Conservation (phyloP, 2,329 filamentous ascomycete species). For the Pseudocercospora cruenta region DNA sequence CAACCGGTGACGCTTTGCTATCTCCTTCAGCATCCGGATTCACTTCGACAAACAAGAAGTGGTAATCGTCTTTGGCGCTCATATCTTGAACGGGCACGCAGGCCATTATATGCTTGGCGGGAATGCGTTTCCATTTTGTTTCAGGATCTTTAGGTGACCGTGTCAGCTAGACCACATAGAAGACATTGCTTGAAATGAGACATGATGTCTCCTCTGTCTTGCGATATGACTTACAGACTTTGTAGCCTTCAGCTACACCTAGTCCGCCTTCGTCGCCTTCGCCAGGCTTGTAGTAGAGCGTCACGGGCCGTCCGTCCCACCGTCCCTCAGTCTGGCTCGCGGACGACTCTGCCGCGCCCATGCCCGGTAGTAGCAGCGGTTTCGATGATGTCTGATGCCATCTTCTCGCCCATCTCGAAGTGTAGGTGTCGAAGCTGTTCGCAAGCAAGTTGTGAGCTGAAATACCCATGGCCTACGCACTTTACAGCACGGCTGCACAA, state of each 20-base stretch:
- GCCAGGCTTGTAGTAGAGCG: conserved; percentile 31
- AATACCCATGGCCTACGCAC: background rate
- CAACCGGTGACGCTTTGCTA: conserved; percentile 22
- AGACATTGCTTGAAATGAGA: background rate
- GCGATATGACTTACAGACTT: conserved; percentile 24
- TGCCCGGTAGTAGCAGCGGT: background rate
- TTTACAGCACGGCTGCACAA: background rate
- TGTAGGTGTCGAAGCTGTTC: background rate
- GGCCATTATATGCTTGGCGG: conserved; percentile 30
- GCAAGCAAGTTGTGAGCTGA: background rate
- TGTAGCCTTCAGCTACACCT: conserved; percentile 29
- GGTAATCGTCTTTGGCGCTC: conserved; percentile 22
- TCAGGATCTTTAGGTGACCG: conserved; percentile 14
- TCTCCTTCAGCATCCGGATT: conserved; percentile 27
- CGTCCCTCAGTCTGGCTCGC: conserved; percentile 27
- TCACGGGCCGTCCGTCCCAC: conserved; percentile 33
- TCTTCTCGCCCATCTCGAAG: background rate
- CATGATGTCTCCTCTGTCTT: background rate
- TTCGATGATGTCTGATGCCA: background rate
- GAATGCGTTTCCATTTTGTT: conserved; percentile 26
- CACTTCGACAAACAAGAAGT: conserved; percentile 30
- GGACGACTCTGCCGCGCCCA: conserved; percentile 29
- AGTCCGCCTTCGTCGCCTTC: conserved; percentile 25
- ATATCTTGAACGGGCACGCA: conserved; percentile 23
- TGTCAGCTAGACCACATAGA: background rate